Evolutionary conservation across 257 asterid species (phyloP), one percentile per base, ranked within the genome.

Genomic region (Penstemon newberryi): DNA sequence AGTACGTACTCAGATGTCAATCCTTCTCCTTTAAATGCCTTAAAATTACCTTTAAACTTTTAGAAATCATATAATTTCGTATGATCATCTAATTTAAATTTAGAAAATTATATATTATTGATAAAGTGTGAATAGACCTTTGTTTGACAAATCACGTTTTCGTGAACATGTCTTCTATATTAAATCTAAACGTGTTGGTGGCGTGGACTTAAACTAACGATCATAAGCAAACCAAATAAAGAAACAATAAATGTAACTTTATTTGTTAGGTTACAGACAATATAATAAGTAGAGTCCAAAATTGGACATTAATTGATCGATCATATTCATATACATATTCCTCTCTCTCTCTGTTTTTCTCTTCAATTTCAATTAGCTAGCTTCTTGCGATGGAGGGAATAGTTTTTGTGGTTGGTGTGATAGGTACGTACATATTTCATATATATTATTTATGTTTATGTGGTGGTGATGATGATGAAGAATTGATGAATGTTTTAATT

Each of bases 341-440:
- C 41, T 10, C 33, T 36, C 7, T 8, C 33, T 12, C 4, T 19
- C 15, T 11, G 43, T 46, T 15, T 15, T 15, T 15, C 18, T 15
- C 18, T 15, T 15, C 18, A 15, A 15, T 15, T 15, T 15, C 18
- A 15, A 15, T 15, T 15, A 15, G 18, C 18, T 15, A 15, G 18
- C 18, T 15, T 15, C 36, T 8, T 25, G 58, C 13, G 60, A 87
- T 87, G 95, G 84, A 82, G 64, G 66, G 56, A 18, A 57, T 83
- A 63, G 60, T 57, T 51, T 78, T 85, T 47, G 6, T 59, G 38
- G 65, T 84, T 66, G 95, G 91, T 33, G 51, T 85, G 11, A 75
- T 87, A 73, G 95, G 95, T 82, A 84, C 13, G 4, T 56, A 49
- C 47, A 7, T 55, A 64, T 64, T 40, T 47, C 3, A 9, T 50